These are phyloP conservation scores for Carex parvula DNA, from an alignment of 176 grass and related monocot genomes.

Conservation along the genomic window DNA sequence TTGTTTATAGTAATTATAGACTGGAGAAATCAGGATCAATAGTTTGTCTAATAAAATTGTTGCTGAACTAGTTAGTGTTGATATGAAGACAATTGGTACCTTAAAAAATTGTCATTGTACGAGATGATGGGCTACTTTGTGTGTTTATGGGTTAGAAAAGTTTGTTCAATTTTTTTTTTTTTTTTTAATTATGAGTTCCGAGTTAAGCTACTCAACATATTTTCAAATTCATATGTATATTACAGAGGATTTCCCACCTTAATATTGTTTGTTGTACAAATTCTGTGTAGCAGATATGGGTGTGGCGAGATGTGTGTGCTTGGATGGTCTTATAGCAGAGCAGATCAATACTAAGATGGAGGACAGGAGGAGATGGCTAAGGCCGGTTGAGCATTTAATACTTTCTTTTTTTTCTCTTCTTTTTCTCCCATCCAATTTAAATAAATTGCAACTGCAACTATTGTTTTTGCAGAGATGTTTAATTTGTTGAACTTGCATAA, in stretches of 20 bases:
- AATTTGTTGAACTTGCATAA: constrained; percentile 10
- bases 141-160: background rate
- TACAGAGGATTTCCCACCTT: too few species aligned
- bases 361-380: constrained; percentile 61
- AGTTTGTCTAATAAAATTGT: too few species aligned
- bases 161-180: background rate
- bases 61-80: background rate
- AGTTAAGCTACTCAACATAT: too few species aligned
- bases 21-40: too few species aligned
- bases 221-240: too few species aligned
- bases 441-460: constrained; percentile 3
- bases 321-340: constrained; percentile 50
- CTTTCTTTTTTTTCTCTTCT: background rate
- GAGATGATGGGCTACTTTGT: background rate
- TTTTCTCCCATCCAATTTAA: background rate
- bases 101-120: background rate
- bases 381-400: constrained; percentile 22
- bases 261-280: background rate
- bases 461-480: background rate
- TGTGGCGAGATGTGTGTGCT: constrained; percentile 55
- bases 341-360: constrained; percentile 63
- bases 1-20: too few species aligned
- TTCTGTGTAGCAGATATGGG: constrained; percentile 46
- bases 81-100: background rate
- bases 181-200: too few species aligned